Base-by-base conservation (phyloP, 176 grass and related monocot genomes). In the Carex parvula region DNA sequence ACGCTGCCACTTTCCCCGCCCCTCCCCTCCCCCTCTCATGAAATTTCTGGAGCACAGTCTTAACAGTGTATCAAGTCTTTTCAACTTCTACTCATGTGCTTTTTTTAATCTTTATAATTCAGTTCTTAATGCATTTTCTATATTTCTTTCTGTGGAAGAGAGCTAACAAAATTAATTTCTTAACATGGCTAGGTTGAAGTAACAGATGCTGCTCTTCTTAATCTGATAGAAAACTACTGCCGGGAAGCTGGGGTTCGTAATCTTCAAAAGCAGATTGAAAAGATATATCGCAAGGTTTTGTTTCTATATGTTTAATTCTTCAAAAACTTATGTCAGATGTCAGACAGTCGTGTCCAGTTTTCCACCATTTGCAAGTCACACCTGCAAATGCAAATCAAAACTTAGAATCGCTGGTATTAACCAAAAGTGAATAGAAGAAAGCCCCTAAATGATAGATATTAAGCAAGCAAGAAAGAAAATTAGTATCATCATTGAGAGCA, bases 251-350 rank as follows among this genome's bases (percentile, higher is more conserved):
- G 96, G 65, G 96, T 99, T 39, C 91, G 96, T 62, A 99, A 99
- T 65, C 93, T 99, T 88, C 93, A 99, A 90, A 99, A 95, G 69
- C 91, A 95, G 70, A 95, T 99, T 79, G 93, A 99, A 89, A 99
- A 93, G 84, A 99, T 99, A 89, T 99, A 99, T 85, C 89, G 96
- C 55, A 99, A 99, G 96, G 96, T 99, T 99, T 83, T 84, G 71
- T 57, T 39, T 88, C 54, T 60, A 24, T 69, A 64, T 18, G 60
- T 80, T 84, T 50, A 39, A 64, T 26, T 69, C 79, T 11, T 52
- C 7, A 39, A 48, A 65, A 52, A 8, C 18, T 20, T 8, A 3
- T 26, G 21, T 55, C 70, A 86, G 71, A 7, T 26, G 14, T 55
- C 70, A 86, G 71, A 16, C 52, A 67, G 30, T 57, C 42, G 1